Evolutionary conservation across 2,329 filamentous ascomycete species (phyloP).

Genomic region (Trichoderma koningii): DNA sequence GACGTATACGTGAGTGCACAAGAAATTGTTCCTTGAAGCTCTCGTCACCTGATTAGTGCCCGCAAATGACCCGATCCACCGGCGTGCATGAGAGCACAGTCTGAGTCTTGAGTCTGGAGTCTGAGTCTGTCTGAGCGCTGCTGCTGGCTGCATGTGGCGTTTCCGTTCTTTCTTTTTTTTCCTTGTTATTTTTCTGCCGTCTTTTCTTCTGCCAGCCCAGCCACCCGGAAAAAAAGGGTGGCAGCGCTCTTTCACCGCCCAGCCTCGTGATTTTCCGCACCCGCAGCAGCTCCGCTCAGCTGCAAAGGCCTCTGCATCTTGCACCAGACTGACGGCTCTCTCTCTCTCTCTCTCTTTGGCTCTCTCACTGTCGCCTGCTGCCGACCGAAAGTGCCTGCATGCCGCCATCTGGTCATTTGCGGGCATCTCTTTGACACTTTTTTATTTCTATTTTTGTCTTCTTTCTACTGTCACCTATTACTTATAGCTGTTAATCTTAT

Average conservation of each 20-base stretch:
- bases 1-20: conserved; percentile 80
- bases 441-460: not conserved
- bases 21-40: conserved; percentile 45
- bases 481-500: conserved; percentile 3
- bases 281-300: conserved; percentile 14
- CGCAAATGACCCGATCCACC: conserved; percentile 22
- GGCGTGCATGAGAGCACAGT: not conserved
- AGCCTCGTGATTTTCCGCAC: conserved; percentile 26
- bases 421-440: not conserved
- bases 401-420: conserved; percentile 20
- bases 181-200: not conserved
- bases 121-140: not conserved
- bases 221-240: not conserved
- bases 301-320: conserved; percentile 17
- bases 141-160: not conserved
- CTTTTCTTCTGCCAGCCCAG: conserved; percentile 2
- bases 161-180: not conserved
- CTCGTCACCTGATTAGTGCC: conserved; percentile 24
- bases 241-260: conserved; percentile 20
- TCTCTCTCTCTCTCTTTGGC: not conserved
- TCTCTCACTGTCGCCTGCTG: conserved; percentile 18
- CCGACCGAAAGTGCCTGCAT: conserved; percentile 24
- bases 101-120: too few relatives aligned
- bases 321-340: not conserved
- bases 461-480: not conserved